Evolutionary conservation across 179 eudicot species (phyloP).

Genomic region (Silene vulgaris): DNA sequence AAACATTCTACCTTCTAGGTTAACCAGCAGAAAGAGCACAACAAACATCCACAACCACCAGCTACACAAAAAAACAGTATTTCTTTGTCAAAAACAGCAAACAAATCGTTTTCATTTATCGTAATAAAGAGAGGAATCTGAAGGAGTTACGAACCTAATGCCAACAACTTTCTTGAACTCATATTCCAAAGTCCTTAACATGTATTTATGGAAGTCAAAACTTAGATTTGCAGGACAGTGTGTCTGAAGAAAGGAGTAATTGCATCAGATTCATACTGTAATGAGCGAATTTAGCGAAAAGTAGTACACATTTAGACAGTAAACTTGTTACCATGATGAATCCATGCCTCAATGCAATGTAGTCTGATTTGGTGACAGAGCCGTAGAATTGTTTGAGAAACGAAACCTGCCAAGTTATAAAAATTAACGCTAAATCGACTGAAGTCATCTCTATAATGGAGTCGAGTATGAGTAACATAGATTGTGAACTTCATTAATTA

Average conservation of each 20-base stretch:
- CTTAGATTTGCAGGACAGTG: constrained; percentile 44
- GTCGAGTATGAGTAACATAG: too few relatives aligned
- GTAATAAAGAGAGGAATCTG: neutral
- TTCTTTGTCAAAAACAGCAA: constrained; percentile 4
- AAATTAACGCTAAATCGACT: neutral
- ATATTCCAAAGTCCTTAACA: constrained; percentile 54
- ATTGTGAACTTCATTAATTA: neutral
- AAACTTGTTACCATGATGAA: constrained; percentile 47
- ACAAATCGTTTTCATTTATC: neutral
- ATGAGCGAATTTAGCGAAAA: neutral
- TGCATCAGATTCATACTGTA: constrained; percentile 1
- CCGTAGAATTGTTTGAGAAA: constrained; percentile 75
- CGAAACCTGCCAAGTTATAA: constrained; percentile 37
- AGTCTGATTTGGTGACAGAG: constrained; percentile 65
- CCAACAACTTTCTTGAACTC: constrained; percentile 78
- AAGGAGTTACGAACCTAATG: constrained; percentile 42
- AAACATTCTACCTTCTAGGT: constrained; percentile 35
- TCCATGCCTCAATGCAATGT: constrained; percentile 56
- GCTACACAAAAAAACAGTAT: constrained; percentile 42
- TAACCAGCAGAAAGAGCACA: constrained; percentile 70
- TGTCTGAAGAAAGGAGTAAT: constrained; percentile 28
- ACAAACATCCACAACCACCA: constrained; percentile 93
- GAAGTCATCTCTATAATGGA: neutral
- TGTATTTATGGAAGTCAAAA: constrained; percentile 58
- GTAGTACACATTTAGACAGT: neutral